Percentiles rank a stretch among this genome's conserved stretches.
Conservation (phyloP, 495 filamentous ascomycete species). For the Daldinia decipiens region DNA sequence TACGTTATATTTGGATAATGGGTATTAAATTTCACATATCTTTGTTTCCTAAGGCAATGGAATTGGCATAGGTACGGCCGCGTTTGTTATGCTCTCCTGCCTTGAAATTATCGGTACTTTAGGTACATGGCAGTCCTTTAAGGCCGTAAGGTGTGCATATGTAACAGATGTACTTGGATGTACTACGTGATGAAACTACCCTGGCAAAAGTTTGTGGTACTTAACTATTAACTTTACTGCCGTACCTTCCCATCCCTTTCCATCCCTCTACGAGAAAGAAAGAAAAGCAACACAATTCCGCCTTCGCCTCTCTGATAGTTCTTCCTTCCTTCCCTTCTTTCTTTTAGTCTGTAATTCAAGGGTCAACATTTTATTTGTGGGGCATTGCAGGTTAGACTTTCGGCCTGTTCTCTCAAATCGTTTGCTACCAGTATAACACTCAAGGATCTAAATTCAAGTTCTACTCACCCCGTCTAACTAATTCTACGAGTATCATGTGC, state of each 20-base stretch:
- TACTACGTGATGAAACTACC: constrained; percentile 16
- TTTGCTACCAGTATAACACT: not conserved
- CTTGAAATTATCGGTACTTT: not conserved
- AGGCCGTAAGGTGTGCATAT: constrained; percentile 19
- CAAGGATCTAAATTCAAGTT: not conserved
- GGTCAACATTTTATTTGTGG: not conserved
- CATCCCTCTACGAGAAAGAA: constrained; percentile 18
- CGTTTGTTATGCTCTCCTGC: not conserved
- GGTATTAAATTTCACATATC: not conserved
- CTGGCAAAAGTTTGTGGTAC: constrained; percentile 18
- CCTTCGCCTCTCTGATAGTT: constrained; percentile 4
- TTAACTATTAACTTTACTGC: not conserved
- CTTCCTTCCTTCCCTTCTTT: constrained; percentile 8
- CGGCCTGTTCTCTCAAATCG: not conserved
- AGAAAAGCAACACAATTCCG: constrained; percentile 31
- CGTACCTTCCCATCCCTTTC: not conserved
- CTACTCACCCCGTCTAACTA: not conserved
- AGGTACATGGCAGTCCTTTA: not conserved
- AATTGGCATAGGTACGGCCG: not conserved
- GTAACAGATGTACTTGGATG: constrained; percentile 15
- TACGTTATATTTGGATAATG: not conserved
- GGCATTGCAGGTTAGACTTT: not conserved
- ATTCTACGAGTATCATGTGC: not conserved
- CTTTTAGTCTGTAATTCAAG: not conserved
- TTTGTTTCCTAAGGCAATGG: not conserved